Conservation (phyloP, 306 rosid species). For the Sphenostylis stenocarpa region DNA sequence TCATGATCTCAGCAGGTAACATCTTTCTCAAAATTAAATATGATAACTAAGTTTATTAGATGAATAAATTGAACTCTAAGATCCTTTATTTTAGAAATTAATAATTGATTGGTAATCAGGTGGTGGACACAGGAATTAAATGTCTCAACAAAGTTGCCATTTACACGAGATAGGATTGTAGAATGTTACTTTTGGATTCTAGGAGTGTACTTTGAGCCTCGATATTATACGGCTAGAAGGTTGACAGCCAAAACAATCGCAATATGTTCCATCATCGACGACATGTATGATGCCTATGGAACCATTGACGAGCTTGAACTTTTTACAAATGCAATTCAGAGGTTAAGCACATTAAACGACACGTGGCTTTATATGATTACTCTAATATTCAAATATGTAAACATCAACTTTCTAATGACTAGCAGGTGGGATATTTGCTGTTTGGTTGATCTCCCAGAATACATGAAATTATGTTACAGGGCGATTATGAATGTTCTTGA, state of each 20-base stretch:
- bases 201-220: conserved; percentile 34
- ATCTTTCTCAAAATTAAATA: no score
- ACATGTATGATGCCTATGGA: conserved; percentile 53
- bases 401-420: background rate
- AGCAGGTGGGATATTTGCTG: conserved; percentile 29
- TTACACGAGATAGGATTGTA: conserved; percentile 49
- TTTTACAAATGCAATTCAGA: conserved; percentile 45
- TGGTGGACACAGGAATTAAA: conserved; percentile 52
- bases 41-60: no score
- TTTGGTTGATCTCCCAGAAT: conserved; percentile 31
- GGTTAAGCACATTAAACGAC: conserved; percentile 20
- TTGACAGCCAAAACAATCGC: background rate
- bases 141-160: conserved; percentile 20
- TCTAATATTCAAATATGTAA: background rate
- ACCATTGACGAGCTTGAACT: conserved; percentile 48
- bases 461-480: conserved; percentile 22
- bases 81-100: no score
- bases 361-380: background rate
- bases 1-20: conserved; percentile 22
- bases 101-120: background rate
- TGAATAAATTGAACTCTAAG: no score
- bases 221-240: conserved; percentile 32
- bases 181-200: conserved; percentile 51
- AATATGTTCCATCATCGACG: conserved; percentile 32
- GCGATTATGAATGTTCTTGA: conserved; percentile 2